A percentile compares a stretch with the other conserved stretches of the same genome.
These are phyloP conservation scores for Dioscorea dumetorum DNA, from an alignment of 106 monocot species.

Conservation along the genomic window DNA sequence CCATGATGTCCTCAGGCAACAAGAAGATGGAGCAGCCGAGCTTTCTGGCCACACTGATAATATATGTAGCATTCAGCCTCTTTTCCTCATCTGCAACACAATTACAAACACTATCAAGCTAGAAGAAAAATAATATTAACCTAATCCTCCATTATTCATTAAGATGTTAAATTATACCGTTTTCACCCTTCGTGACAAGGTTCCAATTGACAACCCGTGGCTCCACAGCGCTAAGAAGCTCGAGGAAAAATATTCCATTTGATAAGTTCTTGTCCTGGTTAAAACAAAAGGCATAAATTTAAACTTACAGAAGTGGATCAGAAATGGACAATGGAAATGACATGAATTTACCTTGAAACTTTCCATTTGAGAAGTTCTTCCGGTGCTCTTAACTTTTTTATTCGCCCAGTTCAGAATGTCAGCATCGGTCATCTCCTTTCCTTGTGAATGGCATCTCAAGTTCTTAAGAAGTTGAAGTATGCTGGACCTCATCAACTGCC, in stretches of 20 bases:
- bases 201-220: conserved; percentile 67
- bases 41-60: conserved; percentile 43
- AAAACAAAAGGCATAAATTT: not conserved
- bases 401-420: conserved; percentile 95
- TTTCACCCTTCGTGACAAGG: conserved; percentile 58
- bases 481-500: conserved; percentile 96
- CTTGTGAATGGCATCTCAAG: conserved; percentile 74
- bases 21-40: conserved; percentile 44
- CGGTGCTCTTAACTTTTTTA: conserved; percentile 60
- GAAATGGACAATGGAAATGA: not conserved
- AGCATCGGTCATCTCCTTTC: conserved; percentile 87
- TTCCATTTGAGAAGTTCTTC: conserved; percentile 66
- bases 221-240: conserved; percentile 61
- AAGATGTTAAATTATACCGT: conserved; percentile 19
- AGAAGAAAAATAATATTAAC: too few species aligned
- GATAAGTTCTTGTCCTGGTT: conserved; percentile 45
- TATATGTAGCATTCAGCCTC: conserved; percentile 43
- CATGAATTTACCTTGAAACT: conserved; percentile 75
- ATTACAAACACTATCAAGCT: too few species aligned
- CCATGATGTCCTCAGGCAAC: conserved; percentile 48
- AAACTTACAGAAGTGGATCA: not conserved
- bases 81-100: conserved; percentile 36
- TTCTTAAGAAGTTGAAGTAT: conserved; percentile 93
- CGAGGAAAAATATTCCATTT: conserved; percentile 61
- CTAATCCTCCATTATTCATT: too few species aligned